Conservation (phyloP, 345 rosid genomes). For the Schrenkiella parvula region DNA sequence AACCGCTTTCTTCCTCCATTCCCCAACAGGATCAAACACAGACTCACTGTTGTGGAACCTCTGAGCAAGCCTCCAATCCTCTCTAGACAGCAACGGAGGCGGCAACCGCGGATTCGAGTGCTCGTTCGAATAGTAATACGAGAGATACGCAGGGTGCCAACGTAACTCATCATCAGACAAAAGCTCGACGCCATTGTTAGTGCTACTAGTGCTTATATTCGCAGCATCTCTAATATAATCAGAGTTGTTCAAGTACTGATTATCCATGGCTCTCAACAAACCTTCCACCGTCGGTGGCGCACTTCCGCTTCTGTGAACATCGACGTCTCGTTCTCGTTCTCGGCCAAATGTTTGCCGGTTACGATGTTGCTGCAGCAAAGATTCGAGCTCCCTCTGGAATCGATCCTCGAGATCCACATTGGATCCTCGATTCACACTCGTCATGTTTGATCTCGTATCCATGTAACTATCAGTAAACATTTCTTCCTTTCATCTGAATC, state of each 20-base stretch:
- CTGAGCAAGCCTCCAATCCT: constrained; percentile 86
- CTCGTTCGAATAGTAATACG: constrained; percentile 72
- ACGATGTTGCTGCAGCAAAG: constrained; percentile 53
- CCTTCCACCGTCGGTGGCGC: constrained; percentile 97
- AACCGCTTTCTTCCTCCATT: constrained; percentile 45
- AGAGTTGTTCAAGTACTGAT: constrained; percentile 49
- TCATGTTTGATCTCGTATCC: constrained; percentile 50
- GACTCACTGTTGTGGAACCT: constrained; percentile 69
- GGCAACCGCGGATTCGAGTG: constrained; percentile 83
- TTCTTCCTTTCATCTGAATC: constrained; percentile 26
- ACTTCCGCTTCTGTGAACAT: constrained; percentile 75
- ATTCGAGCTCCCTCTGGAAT: constrained; percentile 63
- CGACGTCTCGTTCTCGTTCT: constrained; percentile 44
- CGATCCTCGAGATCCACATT: constrained; percentile 53
- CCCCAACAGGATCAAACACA: constrained; percentile 47
- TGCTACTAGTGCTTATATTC: constrained; percentile 1
- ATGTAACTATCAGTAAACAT: constrained; percentile 55
- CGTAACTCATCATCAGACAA: constrained; percentile 76
- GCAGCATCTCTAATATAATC: constrained; percentile 35
- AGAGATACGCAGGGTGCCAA: constrained; percentile 72
- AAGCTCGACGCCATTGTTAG: constrained; percentile 34
- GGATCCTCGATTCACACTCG: constrained; percentile 43
- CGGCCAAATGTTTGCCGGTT: constrained; percentile 40
- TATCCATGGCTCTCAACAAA: constrained; percentile 63
- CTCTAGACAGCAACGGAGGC: constrained; percentile 77